Percentiles rank a stretch among this genome's conserved stretches.
phyloP scores from a whole-genome alignment of 176 grass and related monocot species.

The Cocos nucifera region DNA sequence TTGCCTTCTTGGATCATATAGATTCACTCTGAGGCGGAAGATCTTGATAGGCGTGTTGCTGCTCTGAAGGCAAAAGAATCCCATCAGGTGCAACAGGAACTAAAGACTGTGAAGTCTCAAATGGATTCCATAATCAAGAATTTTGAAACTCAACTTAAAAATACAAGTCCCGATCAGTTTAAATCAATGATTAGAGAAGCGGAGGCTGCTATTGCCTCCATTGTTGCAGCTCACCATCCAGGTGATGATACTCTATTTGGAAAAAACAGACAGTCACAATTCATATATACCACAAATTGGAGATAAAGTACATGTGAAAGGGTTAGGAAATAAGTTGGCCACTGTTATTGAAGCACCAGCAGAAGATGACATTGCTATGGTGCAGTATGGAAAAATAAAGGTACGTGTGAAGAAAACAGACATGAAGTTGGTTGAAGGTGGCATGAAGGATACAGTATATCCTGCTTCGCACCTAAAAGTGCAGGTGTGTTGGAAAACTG shows the following conservation, averaged over 20 bases:
- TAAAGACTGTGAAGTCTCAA: slow-evolving; percentile 47
- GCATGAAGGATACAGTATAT: slow-evolving; percentile 3
- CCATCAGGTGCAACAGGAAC: slow-evolving; percentile 43
- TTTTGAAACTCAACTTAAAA: slow-evolving; percentile 42
- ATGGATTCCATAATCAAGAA: slow-evolving; percentile 62
- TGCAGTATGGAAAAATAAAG: slow-evolving; percentile 80
- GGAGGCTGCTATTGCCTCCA: slow-evolving; percentile 42
- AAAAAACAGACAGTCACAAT: slow-evolving; percentile 13
- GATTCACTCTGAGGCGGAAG: slow-evolving; percentile 45
- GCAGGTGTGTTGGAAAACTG: slow-evolving; percentile 27
- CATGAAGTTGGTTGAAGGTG: slow-evolving; percentile 53
- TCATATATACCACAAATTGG: slow-evolving; percentile 50
- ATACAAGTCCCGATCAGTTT: slow-evolving; percentile 43
- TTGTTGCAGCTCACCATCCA: slow-evolving; percentile 42
- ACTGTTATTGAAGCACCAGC: slow-evolving; percentile 45
- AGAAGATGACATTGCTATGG: slow-evolving; percentile 42
- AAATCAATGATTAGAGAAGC: slow-evolving; percentile 56
- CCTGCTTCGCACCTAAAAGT: slow-evolving; percentile 21
- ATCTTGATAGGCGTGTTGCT: slow-evolving; percentile 40
- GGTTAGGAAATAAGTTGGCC: slow-evolving; percentile 41
- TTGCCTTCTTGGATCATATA: slow-evolving; percentile 5
- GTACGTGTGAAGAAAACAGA: slow-evolving; percentile 42
- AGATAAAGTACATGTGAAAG: slow-evolving; percentile 54
- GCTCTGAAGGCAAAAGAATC: slow-evolving; percentile 39
- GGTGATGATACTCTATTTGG: slow-evolving; percentile 8